Conservation (phyloP, 169 alveolate genomes). For the Cryptosporidium viatorum region DNA sequence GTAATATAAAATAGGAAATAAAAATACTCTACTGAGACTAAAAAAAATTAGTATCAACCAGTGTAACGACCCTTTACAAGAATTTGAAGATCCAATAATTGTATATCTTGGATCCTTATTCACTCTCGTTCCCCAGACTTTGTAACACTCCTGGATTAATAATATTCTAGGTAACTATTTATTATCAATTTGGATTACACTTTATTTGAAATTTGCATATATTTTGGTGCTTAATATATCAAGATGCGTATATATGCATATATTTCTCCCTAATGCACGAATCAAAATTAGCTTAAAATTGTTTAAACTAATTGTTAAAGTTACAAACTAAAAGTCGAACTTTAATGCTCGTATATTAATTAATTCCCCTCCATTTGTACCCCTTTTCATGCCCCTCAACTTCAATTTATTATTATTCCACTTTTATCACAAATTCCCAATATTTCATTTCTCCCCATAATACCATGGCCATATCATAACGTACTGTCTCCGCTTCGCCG, state of each 20-base stretch:
- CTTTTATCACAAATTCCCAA: neutral
- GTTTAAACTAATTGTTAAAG: neutral
- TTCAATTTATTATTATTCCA: neutral
- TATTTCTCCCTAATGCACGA: neutral
- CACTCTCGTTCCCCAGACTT: neutral
- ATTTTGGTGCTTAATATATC: neutral
- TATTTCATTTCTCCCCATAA: neutral
- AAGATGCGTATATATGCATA: neutral
- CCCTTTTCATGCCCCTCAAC: neutral
- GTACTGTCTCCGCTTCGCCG: slow-evolving; percentile 42
- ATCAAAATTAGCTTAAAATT: neutral
- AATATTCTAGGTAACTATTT: slow-evolving; percentile 2
- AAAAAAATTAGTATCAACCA: neutral
- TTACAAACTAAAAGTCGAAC: neutral
- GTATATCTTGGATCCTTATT: slow-evolving; percentile 3
- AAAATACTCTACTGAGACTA: slow-evolving; percentile 9
- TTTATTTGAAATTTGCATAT: neutral
- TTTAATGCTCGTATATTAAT: neutral
- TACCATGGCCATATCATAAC: neutral
- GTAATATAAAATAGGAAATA: neutral
- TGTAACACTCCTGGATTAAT: neutral
- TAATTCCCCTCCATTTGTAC: neutral
- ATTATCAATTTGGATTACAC: neutral
- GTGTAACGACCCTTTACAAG: neutral
- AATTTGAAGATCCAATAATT: slow-evolving; percentile 3